Percentiles rank a stretch among this genome's conserved stretches.
Evolutionary conservation across 371 early-diverging fungal species (phyloP).

Genomic region (Rhizopus arrhizus): DNA sequence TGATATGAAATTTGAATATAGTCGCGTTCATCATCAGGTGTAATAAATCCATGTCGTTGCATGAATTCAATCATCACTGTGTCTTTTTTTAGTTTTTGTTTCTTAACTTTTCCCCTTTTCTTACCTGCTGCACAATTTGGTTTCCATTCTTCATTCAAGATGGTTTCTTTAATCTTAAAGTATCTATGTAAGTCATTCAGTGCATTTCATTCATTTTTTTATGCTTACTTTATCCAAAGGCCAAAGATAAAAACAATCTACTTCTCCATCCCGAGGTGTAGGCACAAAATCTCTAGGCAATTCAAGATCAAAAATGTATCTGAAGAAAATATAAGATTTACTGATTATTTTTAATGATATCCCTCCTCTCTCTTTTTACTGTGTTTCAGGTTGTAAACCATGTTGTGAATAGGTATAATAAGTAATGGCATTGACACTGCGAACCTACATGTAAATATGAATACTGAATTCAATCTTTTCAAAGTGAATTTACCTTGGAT

Average conservation of each 20-base stretch:
- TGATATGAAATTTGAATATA: conserved; percentile 71
- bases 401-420: conserved; percentile 63
- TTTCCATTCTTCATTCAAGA: conserved; percentile 78
- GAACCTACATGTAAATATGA: conserved; percentile 32
- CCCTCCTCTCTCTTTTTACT: conserved; percentile 41
- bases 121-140: conserved; percentile 80
- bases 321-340: conserved; percentile 14
- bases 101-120: background rate
- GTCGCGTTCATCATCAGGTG: conserved; percentile 80
- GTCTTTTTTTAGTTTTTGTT: background rate
- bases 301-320: conserved; percentile 84
- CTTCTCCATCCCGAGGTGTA: conserved; percentile 86
- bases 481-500: conserved; percentile 27
- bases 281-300: conserved; percentile 69
- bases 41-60: conserved; percentile 75
- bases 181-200: background rate
- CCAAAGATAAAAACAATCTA: conserved; percentile 81
- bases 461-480: background rate
- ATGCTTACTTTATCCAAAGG: conserved; percentile 62
- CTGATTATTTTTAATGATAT: background rate
- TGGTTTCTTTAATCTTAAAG: conserved; percentile 47
- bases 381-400: conserved; percentile 71
- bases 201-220: background rate
- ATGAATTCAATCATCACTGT: conserved; percentile 83
- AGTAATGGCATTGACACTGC: conserved; percentile 66